Evolutionary conservation across 2,329 filamentous ascomycete species (phyloP).

Genomic region (Xylaria sp.): DNA sequence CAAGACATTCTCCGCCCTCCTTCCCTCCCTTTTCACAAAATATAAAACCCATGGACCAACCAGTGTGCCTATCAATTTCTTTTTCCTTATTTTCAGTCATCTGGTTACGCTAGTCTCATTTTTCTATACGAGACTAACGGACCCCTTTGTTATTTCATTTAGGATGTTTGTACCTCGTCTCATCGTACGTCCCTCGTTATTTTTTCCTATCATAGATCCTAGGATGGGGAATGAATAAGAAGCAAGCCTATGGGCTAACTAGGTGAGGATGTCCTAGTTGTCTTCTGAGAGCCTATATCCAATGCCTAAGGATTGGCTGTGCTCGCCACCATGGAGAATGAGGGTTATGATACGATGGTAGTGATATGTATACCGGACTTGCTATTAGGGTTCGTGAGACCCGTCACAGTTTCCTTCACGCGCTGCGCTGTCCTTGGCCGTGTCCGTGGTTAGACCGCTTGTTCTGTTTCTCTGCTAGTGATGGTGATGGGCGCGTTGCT

Average conservation of each 20-base stretch:
- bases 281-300: too few relatives aligned
- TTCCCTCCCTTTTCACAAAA: not conserved
- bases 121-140: too few relatives aligned
- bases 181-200: too few relatives aligned
- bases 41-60: not conserved
- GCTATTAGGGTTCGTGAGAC: not conserved
- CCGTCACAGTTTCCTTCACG: not conserved
- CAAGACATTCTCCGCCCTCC: not conserved
- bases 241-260: not conserved
- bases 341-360: not conserved
- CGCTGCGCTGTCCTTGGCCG: not conserved
- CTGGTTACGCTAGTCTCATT: not conserved
- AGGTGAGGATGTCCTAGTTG: not conserved
- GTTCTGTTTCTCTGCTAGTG: constrained; percentile 1
- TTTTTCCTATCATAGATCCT: not conserved
- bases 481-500: not conserved
- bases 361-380: not conserved
- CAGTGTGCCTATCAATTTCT: not conserved
- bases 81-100: not conserved
- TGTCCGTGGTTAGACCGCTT: constrained; percentile 13
- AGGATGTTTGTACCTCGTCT: not conserved
- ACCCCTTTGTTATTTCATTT: not conserved
- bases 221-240: not conserved
- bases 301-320: too few relatives aligned
- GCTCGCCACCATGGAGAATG: not conserved